Conservation (phyloP, 2,329 filamentous ascomycete genomes). For the Aspergillus sp. region DNA sequence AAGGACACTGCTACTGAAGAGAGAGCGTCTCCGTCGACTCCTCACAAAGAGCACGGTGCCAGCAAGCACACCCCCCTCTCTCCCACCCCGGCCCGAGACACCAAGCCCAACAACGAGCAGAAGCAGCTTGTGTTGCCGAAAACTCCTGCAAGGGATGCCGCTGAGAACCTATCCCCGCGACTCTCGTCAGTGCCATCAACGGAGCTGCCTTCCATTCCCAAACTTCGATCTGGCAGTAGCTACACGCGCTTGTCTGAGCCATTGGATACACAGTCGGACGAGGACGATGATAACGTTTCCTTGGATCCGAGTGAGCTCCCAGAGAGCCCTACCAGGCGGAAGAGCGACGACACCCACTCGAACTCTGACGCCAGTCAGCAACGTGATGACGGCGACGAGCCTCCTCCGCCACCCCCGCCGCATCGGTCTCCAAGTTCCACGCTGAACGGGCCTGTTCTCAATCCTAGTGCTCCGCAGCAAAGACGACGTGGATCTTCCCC, state of each 20-base stretch:
- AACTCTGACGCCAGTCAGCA: slow-evolving; percentile 16
- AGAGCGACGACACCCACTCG: slow-evolving; percentile 20
- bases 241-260: slow-evolving; percentile 23
- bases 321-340: slow-evolving; percentile 20
- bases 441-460: slow-evolving; percentile 38
- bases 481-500: slow-evolving; percentile 78
- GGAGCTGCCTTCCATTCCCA: slow-evolving; percentile 38
- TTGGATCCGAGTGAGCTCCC: slow-evolving; percentile 11
- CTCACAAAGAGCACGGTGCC: slow-evolving; percentile 6
- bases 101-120: slow-evolving; percentile 11
- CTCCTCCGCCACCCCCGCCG: slow-evolving; percentile 36
- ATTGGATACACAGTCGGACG: slow-evolving; percentile 15
- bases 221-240: slow-evolving; percentile 33
- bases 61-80: background rate
- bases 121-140: slow-evolving; percentile 11
- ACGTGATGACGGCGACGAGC: slow-evolving; percentile 25
- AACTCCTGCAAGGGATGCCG: slow-evolving; percentile 17
- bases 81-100: slow-evolving; percentile 3
- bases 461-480: slow-evolving; percentile 41
- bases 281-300: slow-evolving; percentile 21
- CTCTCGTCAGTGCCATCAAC: slow-evolving; percentile 42
- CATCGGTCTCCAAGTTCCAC: slow-evolving; percentile 47
- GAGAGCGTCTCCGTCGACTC: slow-evolving; percentile 7
- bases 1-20: slow-evolving; percentile 16
- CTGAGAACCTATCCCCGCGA: slow-evolving; percentile 27